A percentile compares a stretch with the other conserved stretches of the same genome.
Evolutionary conservation across 345 rosid genomes (phyloP).

Genomic region (Populus nigra): DNA sequence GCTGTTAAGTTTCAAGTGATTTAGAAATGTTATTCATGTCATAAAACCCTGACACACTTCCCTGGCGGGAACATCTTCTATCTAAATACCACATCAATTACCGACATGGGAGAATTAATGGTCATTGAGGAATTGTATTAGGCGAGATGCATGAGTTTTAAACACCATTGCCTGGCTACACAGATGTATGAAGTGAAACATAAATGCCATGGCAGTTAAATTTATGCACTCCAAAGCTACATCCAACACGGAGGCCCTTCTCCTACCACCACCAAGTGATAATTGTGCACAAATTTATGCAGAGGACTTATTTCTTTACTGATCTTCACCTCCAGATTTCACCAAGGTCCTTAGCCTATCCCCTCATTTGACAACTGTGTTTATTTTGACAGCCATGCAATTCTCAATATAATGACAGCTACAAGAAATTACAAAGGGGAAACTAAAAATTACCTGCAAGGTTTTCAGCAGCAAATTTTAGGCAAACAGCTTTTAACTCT

Average conservation of each 20-base stretch:
- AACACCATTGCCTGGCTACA: background rate
- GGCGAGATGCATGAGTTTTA: background rate
- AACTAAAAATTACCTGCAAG: conserved; percentile 35
- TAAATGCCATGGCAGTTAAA: background rate
- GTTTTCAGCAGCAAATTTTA: conserved; percentile 58
- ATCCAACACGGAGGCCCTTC: background rate
- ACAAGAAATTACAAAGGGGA: conserved; percentile 2
- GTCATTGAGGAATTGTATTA: too few species aligned
- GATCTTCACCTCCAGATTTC: background rate
- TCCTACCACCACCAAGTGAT: background rate
- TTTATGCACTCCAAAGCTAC: background rate
- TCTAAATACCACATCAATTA: background rate
- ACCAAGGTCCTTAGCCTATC: background rate
- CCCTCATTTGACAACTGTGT: background rate
- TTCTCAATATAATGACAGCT: background rate
- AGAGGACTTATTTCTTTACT: background rate
- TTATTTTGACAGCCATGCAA: background rate
- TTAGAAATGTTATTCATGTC: background rate
- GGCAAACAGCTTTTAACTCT: conserved; percentile 54
- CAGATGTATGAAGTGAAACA: background rate
- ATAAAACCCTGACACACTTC: background rate
- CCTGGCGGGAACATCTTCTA: background rate
- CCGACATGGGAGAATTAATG: too few species aligned
- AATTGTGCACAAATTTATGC: background rate
- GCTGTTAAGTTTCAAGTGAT: background rate